Evolutionary conservation across 2,329 filamentous ascomycete species (phyloP), one percentile per base, ranked within the genome.

Genomic region (Cucurbitaria berberidis): DNA sequence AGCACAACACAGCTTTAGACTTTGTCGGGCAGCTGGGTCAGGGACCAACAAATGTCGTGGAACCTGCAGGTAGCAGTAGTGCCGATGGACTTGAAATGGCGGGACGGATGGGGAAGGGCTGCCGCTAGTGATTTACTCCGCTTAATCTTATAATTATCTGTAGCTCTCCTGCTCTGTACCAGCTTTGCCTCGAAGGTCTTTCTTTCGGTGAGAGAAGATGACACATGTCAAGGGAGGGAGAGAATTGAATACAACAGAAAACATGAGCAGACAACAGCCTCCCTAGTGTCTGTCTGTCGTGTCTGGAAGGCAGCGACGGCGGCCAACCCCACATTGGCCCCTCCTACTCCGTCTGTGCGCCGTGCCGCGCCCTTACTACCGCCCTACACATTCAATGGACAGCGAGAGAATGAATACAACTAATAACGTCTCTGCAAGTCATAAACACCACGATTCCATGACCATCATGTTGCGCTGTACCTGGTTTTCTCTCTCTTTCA

Each of bases 241-340:
- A 55, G 35, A 52, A n/a, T n/a, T n/a, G n/a, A n/a, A n/a, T n/a
- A n/a, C n/a, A n/a, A n/a, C n/a, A n/a, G n/a, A 13, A 4, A 34
- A 19, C 38, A 27, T 19, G 35, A 22, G 18, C 8, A 39, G 13
- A 39, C 35, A 21, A 13, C 16, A 21, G 24, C 6, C 24, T n/a
- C 22, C 16, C 22, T 30, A 35, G 45, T 41, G 39, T 55, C 48
- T n/a, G n/a, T n/a, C n/a, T n/a, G n/a, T 52, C 53, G 53, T 55
- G 53, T 55, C 39, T 44, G 32, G 32, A 45, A 42, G 47, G 47
- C 51, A 42, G 45, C 42, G 47, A 43, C 47, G 27, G 39, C 47
- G 27, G 39, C 47, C 21, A 50, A 40, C 52, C 50, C 49, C 53
- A 46, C 53, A 49, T 36, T 44, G 29, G 26, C 27, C 48, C 53